Conservation (phyloP, 768 basidiomycete species). For the Lepiota venenata region DNA sequence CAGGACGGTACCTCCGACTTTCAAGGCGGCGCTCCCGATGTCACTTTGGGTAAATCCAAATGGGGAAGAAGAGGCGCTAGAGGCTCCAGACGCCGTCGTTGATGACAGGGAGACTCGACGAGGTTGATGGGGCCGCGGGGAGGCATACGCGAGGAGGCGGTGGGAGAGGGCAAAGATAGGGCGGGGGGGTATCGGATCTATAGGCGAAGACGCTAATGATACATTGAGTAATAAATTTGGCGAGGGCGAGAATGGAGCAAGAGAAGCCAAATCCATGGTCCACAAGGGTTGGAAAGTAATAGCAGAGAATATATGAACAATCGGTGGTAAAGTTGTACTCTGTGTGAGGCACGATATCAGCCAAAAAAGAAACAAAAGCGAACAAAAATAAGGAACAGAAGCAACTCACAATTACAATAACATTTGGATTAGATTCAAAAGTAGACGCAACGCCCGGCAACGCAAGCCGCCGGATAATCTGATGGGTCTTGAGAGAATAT, state of each 20-base stretch:
- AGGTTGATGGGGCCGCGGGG: slow-evolving; percentile 15
- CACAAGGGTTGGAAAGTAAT: slow-evolving; percentile 48
- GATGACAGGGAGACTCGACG: slow-evolving; percentile 3
- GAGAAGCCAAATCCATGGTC: slow-evolving; percentile 42
- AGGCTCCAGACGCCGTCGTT: slow-evolving; percentile 13
- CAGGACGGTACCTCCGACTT: slow-evolving; percentile 58
- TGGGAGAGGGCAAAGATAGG: slow-evolving; percentile 60
- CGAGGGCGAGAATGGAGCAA: slow-evolving; percentile 42
- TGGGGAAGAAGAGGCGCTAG: slow-evolving; percentile 14
- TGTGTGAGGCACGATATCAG: slow-evolving; percentile 21
- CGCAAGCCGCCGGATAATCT: slow-evolving; percentile 44
- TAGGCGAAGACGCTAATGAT: slow-evolving; percentile 8
- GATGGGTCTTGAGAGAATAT: slow-evolving; percentile 36
- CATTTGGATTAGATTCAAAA: slow-evolving; percentile 43
- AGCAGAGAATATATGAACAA: slow-evolving; percentile 55
- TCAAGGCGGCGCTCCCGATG: slow-evolving; percentile 50
- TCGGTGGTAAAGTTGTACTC: slow-evolving; percentile 55
- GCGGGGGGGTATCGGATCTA: slow-evolving; percentile 18
- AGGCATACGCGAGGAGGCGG: slow-evolving; percentile 61
- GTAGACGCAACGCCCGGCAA: slow-evolving; percentile 37
- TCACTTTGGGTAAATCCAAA: slow-evolving; percentile 37
- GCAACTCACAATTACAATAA: slow-evolving; percentile 55
- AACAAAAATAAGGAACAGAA: not conserved
- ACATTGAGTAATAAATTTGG: slow-evolving; percentile 15
- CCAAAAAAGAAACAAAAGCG: not conserved